Base-by-base conservation (phyloP, 2,329 filamentous ascomycete species). In the Sclerotinia subarctica region DNA sequence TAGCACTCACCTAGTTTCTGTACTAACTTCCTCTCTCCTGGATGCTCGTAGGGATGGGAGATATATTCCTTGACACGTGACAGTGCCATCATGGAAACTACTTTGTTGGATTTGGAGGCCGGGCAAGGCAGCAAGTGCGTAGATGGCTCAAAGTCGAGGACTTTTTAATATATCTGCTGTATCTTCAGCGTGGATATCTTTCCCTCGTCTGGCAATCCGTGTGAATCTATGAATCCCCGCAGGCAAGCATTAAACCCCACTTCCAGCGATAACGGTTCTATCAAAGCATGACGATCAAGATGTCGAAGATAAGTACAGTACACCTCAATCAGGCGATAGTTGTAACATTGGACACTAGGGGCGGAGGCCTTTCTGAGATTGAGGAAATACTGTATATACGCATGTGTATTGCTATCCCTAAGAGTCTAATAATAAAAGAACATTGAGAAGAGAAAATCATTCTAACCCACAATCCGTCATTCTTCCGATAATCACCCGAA, bases 21-120 rank as follows among this genome's bases (percentile, higher is more conserved):
- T 11, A 69, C 63, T 32, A 70, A 53, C 46, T 69, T 70, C 26
- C 52, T 24, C 53, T 69, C 69, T 49, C 68, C 68, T 17, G 68
- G 66, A 32, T 66, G 64, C 17, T 66, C 64, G 3, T 66, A 54
- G 2, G 57, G 38, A 6, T 67, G 57, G 24, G 65, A 67, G 7
- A 67, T 35, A 21, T 67, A 67, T 10, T 53, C 56, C 46, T 42
- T 59, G n/a, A 52, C 54, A 59, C 64, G 64, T 66, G 64, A 59
- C 35, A 59, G 8, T 10, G 54, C n/a, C 64, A 66, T 60, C 1
- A 17, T 60, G 6, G 29, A 47, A 21, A 32, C 26, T 35, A 24
- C 44, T 49, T 24, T 26, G 15, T 19, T 15, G 21, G 7, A 35
- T 7, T 38, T 5, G 17, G 47, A 3, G 6, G n/a, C 5, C 53